A percentile compares a stretch with the other conserved stretches of the same genome.
Conservation (phyloP, 2,329 filamentous ascomycete species). For the Fusarium nodosum region DNA sequence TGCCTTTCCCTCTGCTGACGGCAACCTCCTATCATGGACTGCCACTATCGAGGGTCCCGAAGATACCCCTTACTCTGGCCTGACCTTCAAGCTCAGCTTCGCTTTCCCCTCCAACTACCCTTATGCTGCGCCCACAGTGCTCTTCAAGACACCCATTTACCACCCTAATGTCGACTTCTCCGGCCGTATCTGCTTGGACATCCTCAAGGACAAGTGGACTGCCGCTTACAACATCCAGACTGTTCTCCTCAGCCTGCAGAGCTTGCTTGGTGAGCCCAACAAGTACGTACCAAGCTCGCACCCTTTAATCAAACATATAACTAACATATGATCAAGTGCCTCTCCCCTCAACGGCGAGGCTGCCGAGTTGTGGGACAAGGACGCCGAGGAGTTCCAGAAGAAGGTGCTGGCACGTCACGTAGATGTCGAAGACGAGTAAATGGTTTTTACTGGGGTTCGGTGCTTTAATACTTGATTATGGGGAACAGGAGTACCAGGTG, state of each 20-base stretch:
- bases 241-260: constrained; percentile 92
- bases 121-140: constrained; percentile 88
- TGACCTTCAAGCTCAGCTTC: constrained; percentile 93
- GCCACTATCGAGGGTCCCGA: constrained; percentile 93
- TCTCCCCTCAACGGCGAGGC: constrained; percentile 97
- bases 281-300: constrained; percentile 75
- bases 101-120: constrained; percentile 94
- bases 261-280: constrained; percentile 95
- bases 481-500: constrained; percentile 61
- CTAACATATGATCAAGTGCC: constrained; percentile 68
- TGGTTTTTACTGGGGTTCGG: constrained; percentile 13
- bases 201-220: constrained; percentile 99
- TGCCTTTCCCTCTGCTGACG: constrained; percentile 91
- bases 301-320: background rate
- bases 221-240: constrained; percentile 97
- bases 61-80: constrained; percentile 89
- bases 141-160: constrained; percentile 99
- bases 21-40: constrained; percentile 92
- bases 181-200: constrained; percentile 96
- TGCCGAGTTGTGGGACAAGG: constrained; percentile 93
- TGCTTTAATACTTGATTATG: constrained; percentile 50
- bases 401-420: constrained; percentile 74
- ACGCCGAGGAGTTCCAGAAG: constrained; percentile 87
- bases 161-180: constrained; percentile 99
- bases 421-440: constrained; percentile 74